phyloP scores from a whole-genome alignment of 805 yeast species.

The Zygotorulaspora florentina region DNA sequence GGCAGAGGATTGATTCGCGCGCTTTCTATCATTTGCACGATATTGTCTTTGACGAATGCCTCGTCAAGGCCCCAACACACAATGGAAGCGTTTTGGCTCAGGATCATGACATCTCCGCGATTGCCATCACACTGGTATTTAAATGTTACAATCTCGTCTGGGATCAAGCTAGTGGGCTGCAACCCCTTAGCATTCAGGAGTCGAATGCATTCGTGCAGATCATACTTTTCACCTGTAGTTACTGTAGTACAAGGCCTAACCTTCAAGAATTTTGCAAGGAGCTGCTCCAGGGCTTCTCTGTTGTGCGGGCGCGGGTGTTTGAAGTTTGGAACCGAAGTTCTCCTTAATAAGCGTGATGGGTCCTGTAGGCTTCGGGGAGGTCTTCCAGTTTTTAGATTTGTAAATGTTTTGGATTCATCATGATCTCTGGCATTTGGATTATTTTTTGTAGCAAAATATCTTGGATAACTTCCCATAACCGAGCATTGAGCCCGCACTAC shows the following conservation, averaged over 20 bases:
- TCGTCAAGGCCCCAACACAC: constrained; percentile 83
- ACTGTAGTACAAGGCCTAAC: constrained; percentile 57
- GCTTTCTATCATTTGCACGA: constrained; percentile 49
- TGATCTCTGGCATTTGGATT: neutral
- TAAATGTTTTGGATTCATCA: constrained; percentile 1
- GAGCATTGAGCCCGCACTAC: too few species aligned
- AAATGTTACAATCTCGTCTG: constrained; percentile 64
- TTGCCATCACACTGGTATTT: constrained; percentile 37
- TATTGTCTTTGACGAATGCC: constrained; percentile 39
- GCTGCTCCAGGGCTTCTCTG: constrained; percentile 10
- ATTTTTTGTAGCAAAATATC: constrained; percentile 1
- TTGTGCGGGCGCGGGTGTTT: constrained; percentile 2
- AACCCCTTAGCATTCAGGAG: constrained; percentile 33
- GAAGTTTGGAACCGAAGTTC: constrained; percentile 18
- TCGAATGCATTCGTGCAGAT: constrained; percentile 45
- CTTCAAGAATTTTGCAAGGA: constrained; percentile 7
- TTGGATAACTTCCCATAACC: neutral
- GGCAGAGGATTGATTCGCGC: constrained; percentile 43
- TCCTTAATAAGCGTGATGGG: constrained; percentile 17
- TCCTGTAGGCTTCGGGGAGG: constrained; percentile 17
- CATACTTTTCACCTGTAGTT: constrained; percentile 69
- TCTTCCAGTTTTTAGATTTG: constrained; percentile 15
- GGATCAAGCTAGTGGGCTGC: constrained; percentile 45
- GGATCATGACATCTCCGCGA: constrained; percentile 55
- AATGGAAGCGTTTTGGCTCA: constrained; percentile 67